phyloP scores from a whole-genome alignment of 2,329 filamentous ascomycete genomes.

The Tolypocladium sp. region DNA sequence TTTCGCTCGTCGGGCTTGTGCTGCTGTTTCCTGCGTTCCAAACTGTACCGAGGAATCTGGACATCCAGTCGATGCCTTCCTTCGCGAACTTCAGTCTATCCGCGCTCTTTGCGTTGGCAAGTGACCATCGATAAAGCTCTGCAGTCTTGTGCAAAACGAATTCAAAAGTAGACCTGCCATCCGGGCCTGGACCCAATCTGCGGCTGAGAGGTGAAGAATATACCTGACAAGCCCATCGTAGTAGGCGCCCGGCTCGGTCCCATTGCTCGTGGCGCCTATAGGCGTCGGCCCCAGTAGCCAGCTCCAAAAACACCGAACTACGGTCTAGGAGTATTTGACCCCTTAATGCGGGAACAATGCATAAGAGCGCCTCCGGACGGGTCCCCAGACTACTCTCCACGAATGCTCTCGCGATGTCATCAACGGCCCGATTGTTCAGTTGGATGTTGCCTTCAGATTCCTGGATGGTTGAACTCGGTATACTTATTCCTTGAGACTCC shows the following conservation, averaged over 20 bases:
- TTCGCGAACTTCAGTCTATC: not conserved
- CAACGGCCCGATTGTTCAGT: conserved; percentile 2
- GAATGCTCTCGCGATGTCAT: conserved; percentile 6
- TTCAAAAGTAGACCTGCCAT: not conserved
- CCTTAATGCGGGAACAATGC: conserved; percentile 5
- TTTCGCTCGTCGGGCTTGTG: not conserved
- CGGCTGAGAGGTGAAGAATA: not conserved
- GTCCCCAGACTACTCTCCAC: conserved; percentile 4
- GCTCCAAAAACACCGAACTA: not conserved
- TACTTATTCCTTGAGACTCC: not conserved
- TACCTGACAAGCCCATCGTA: conserved; percentile 1
- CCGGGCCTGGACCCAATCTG: not conserved
- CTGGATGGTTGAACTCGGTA: not conserved
- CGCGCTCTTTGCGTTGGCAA: not conserved
- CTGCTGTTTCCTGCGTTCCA: not conserved
- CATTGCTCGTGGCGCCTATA: not conserved
- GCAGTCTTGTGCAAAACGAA: not conserved
- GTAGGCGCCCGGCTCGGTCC: not conserved
- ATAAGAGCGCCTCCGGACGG: conserved; percentile 3
- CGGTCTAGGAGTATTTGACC: not conserved
- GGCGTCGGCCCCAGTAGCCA: not conserved
- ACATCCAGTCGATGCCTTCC: conserved; percentile 3
- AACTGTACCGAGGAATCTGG: not conserved
- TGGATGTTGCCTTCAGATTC: conserved; percentile 3
- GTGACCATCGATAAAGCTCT: conserved; percentile 4